Evolutionary conservation across 2,329 filamentous ascomycete genomes (phyloP).

Genomic region (Thelonectria blattea): DNA sequence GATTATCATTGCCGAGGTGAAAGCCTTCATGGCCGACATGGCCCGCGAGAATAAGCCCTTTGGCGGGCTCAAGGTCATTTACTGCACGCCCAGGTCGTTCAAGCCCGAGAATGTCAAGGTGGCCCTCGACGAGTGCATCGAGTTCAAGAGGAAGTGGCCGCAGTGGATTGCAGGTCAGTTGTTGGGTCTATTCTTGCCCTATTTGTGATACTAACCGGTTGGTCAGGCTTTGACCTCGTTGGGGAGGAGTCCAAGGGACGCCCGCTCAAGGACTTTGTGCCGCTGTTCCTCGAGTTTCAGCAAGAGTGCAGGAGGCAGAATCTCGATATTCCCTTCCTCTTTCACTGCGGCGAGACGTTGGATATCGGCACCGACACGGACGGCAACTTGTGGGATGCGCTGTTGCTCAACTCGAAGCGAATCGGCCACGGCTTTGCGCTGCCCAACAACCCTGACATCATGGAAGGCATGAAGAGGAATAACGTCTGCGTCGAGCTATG

Average conservation of each 20-base stretch:
- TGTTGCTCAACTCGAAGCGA: conserved; percentile 69
- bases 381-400: conserved; percentile 72
- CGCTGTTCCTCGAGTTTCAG: conserved; percentile 63
- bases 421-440: conserved; percentile 78
- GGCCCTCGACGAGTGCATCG: conserved; percentile 66
- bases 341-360: conserved; percentile 78
- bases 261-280: conserved; percentile 62
- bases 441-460: conserved; percentile 69
- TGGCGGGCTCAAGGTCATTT: conserved; percentile 72
- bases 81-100: conserved; percentile 72
- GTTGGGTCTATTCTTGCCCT: neutral
- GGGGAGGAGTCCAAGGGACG: conserved; percentile 69
- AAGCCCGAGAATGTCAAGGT: conserved; percentile 50
- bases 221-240: conserved; percentile 70
- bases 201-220: neutral
- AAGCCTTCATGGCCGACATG: conserved; percentile 50
- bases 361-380: conserved; percentile 69
- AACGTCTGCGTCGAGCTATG: conserved; percentile 76
- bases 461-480: conserved; percentile 67
- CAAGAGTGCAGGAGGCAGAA: conserved; percentile 52
- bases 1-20: conserved; percentile 63
- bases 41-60: conserved; percentile 50
- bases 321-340: conserved; percentile 72
- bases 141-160: conserved; percentile 62
- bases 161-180: conserved; percentile 67